Percentiles rank a stretch among this genome's conserved stretches.
Conservation (phyloP, 441 rosid species). For the Erysimum pusillum region DNA sequence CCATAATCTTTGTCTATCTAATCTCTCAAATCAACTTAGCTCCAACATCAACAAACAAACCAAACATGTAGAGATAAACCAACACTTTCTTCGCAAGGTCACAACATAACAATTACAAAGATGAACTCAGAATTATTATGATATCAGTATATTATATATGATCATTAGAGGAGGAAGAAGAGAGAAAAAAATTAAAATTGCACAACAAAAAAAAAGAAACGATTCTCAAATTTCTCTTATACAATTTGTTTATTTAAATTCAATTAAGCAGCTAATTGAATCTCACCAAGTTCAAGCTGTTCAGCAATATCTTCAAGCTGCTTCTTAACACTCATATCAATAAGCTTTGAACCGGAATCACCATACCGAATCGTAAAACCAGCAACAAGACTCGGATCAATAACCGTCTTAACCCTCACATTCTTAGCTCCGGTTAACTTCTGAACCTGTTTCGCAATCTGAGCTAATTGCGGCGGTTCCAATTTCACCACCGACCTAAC, state of each 20-base stretch:
- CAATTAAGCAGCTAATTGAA: slow-evolving; percentile 57
- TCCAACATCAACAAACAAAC: slow-evolving; percentile 2
- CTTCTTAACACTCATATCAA: slow-evolving; percentile 94
- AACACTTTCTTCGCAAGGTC: no score
- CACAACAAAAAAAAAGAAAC: slow-evolving; percentile 10
- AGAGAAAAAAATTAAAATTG: slow-evolving; percentile 14
- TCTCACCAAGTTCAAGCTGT: slow-evolving; percentile 79
- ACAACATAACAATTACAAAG: background rate
- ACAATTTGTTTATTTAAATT: background rate
- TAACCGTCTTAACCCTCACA: slow-evolving; percentile 79
- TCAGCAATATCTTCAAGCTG: slow-evolving; percentile 88
- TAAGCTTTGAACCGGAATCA: slow-evolving; percentile 73
- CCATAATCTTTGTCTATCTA: background rate
- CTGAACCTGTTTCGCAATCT: slow-evolving; percentile 95
- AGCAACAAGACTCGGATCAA: slow-evolving; percentile 81
- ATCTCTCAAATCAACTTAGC: background rate
- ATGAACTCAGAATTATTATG: slow-evolving; percentile 19
- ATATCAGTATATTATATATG: slow-evolving; percentile 31
- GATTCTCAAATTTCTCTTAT: no score
- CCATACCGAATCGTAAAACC: slow-evolving; percentile 92
- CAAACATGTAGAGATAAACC: background rate
- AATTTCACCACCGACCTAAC: slow-evolving; percentile 83
- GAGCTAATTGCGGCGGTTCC: slow-evolving; percentile 81
- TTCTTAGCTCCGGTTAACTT: slow-evolving; percentile 82
- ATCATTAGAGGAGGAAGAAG: background rate